Percentiles rank a stretch among this genome's conserved stretches.
Conservation (phyloP, 2,329 filamentous ascomycete species). For the Byssothecium circinans region DNA sequence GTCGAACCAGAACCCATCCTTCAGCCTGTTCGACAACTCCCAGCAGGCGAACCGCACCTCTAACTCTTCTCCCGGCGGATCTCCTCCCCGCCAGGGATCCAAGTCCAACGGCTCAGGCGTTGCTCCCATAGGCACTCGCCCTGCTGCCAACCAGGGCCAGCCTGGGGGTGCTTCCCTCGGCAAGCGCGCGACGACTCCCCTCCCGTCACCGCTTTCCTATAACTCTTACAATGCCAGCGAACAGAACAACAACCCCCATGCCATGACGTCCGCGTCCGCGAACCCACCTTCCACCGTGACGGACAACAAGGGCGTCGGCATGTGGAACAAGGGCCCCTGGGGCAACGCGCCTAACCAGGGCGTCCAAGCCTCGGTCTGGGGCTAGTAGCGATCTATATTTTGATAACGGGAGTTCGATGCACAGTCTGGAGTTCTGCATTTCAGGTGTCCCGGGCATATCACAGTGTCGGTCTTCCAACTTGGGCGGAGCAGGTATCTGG, state of each 20-base stretch:
- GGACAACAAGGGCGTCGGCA: constrained; percentile 51
- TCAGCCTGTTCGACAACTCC: constrained; percentile 51
- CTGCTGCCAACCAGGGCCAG: constrained; percentile 62
- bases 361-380: constrained; percentile 92
- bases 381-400: constrained; percentile 56
- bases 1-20: constrained; percentile 59
- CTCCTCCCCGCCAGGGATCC: constrained; percentile 70
- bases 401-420: constrained; percentile 40
- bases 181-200: constrained; percentile 85
- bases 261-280: constrained; percentile 58
- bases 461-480: constrained; percentile 41
- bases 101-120: constrained; percentile 67
- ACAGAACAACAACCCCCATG: constrained; percentile 49
- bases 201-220: constrained; percentile 80
- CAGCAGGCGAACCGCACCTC: constrained; percentile 77
- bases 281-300: constrained; percentile 56
- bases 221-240: constrained; percentile 64
- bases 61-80: constrained; percentile 81
- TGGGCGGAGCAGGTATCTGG: constrained; percentile 38
- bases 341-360: constrained; percentile 70
- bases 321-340: constrained; percentile 85
- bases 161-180: constrained; percentile 63
- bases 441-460: constrained; percentile 45
- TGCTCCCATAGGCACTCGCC: constrained; percentile 91
- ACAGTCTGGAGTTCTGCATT: constrained; percentile 48